Evolutionary conservation across 495 filamentous ascomycete genomes (phyloP).

Genomic region (Lasiosphaeriaceae sp.): DNA sequence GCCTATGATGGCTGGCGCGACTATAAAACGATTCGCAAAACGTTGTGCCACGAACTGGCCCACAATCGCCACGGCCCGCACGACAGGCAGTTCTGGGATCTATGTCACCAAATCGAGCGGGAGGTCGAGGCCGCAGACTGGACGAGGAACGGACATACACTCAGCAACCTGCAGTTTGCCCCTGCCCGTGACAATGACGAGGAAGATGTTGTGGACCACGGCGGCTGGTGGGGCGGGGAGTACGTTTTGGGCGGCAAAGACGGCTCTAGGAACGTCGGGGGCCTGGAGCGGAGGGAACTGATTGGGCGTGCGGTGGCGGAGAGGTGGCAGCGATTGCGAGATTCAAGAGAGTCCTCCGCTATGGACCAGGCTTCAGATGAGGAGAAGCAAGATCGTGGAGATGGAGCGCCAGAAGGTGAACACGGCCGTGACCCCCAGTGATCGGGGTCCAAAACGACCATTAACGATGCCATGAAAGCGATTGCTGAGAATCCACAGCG

Average conservation of each 20-base stretch:
- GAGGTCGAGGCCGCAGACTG: constrained; percentile 82
- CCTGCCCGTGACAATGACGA: constrained; percentile 20
- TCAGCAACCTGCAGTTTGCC: constrained; percentile 68
- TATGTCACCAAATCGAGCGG: constrained; percentile 78
- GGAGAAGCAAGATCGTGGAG: too few species aligned
- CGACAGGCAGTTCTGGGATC: constrained; percentile 81
- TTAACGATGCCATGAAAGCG: too few species aligned
- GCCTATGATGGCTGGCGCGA: constrained; percentile 91
- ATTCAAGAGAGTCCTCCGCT: too few species aligned
- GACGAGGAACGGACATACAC: constrained; percentile 58
- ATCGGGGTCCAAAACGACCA: too few species aligned
- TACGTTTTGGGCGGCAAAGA: constrained; percentile 79
- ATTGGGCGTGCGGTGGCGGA: constrained; percentile 72
- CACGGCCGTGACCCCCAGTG: too few species aligned
- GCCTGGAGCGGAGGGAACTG: constrained; percentile 58
- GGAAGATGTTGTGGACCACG: constrained; percentile 63
- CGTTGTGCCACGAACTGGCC: constrained; percentile 90
- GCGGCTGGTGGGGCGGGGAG: constrained; percentile 83
- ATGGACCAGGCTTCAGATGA: too few species aligned
- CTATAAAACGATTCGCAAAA: constrained; percentile 84
- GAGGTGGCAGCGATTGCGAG: constrained; percentile 50
- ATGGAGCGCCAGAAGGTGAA: too few species aligned
- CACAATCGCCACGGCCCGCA: constrained; percentile 86
- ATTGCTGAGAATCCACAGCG: too few species aligned
- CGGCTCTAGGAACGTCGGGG: constrained; percentile 26